Evolutionary conservation across 2,329 filamentous ascomycete species (phyloP), one percentile per base, ranked within the genome.

Genomic region (Samsoniella hepiali): DNA sequence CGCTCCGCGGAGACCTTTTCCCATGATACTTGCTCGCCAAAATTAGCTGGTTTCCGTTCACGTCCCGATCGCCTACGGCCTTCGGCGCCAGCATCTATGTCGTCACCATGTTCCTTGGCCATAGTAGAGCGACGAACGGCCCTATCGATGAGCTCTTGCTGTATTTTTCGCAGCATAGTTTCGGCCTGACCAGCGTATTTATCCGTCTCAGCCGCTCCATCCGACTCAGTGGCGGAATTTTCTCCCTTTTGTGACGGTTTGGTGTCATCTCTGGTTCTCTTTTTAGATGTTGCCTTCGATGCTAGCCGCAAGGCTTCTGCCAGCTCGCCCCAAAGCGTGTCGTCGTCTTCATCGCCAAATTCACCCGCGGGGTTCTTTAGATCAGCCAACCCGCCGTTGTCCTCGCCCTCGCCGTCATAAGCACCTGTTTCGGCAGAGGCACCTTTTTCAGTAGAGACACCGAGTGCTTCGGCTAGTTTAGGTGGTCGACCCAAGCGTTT

Each of bases 1-100:
- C 51, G 47, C 55, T 63, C 53, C n/a, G 58, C 65, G 57, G 31
- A 65, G 63, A 34, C 65, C 13, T 73, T 67, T 3, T 64, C 49
- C 73, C 73, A 73, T 7, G 72, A 69, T 13, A 74, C 66, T 54
- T 72, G 73, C 42, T 71, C 71, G 63, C 71, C 65, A 44, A 72
- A 73, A 44, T 72, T 70, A 17, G 66, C 67, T 62, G 72, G 69
- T 50, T 70, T 75, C 34, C 71, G 69, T 15, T 65, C 67, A 40
- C 73, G 69, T 6, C 69, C 69, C 45, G 71, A 72, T 15, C 68
- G 68, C 58, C 71, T 68, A 29, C 67, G 66, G 1, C 66, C 64
- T 54, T 54, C 62, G 11, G 58, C 50, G 40, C 58, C 69, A 65
- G 65, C 57, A 3, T 58, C 56, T 5, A 32, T 15, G 4, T 87